Evolutionary conservation across 768 basidiomycete genomes (phyloP).

Genomic region (Bullera alba): DNA sequence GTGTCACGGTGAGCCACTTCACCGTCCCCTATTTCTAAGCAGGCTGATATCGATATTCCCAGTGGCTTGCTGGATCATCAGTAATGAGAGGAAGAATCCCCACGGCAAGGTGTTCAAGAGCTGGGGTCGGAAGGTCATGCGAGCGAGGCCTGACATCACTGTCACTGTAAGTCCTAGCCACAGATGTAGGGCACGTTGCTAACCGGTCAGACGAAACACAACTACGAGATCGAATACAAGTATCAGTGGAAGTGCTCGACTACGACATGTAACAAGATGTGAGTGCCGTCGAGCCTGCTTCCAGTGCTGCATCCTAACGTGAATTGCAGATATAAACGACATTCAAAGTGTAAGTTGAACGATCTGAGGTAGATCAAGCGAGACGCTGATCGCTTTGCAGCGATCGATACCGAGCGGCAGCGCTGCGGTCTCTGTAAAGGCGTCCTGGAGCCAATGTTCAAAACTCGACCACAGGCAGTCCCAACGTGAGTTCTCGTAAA

Average conservation of each 20-base stretch:
- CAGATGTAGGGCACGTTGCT: not conserved
- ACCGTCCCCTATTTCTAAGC: not conserved
- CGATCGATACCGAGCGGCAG: slow-evolving; percentile 43
- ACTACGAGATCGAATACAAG: slow-evolving; percentile 48
- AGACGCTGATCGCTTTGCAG: slow-evolving; percentile 22
- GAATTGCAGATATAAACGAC: slow-evolving; percentile 29
- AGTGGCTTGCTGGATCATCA: slow-evolving; percentile 76
- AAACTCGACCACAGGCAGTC: slow-evolving; percentile 31
- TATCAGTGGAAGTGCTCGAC: slow-evolving; percentile 38
- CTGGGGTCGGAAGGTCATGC: slow-evolving; percentile 69
- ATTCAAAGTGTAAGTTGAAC: slow-evolving; percentile 40
- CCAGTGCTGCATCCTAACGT: slow-evolving; percentile 2
- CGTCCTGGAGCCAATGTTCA: slow-evolving; percentile 37
- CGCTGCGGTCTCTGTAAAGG: slow-evolving; percentile 45
- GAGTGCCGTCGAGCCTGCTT: slow-evolving; percentile 4
- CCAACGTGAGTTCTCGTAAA: slow-evolving; percentile 44
- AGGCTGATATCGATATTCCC: not conserved
- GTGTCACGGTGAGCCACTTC: slow-evolving; percentile 57
- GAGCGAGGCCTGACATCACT: slow-evolving; percentile 60
- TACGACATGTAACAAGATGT: slow-evolving; percentile 42
- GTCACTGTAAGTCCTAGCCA: slow-evolving; percentile 51
- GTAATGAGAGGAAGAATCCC: slow-evolving; percentile 60
- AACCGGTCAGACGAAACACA: slow-evolving; percentile 44
- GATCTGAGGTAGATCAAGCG: not conserved
- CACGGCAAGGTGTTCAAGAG: slow-evolving; percentile 65